A percentile compares a stretch with the other conserved stretches of the same genome.
These are phyloP conservation scores for Salix dunnii DNA, from an alignment of 345 rosid species.

Conservation along the genomic window DNA sequence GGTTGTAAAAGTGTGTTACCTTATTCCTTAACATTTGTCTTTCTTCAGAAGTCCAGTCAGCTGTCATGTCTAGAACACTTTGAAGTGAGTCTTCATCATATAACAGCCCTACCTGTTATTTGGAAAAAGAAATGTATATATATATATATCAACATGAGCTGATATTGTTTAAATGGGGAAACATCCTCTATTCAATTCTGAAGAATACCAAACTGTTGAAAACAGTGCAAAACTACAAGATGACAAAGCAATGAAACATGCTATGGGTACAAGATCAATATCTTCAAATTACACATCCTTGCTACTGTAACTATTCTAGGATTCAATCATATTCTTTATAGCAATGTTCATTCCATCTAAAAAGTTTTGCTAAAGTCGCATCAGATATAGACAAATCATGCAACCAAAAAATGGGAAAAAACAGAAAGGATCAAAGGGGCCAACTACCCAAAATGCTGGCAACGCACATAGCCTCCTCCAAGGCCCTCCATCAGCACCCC, in stretches of 20 bases:
- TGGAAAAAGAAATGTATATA: not conserved
- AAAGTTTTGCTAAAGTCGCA: not conserved
- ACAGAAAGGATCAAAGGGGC: conserved; percentile 6
- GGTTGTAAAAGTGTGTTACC: conserved; percentile 33
- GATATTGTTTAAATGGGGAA: not conserved
- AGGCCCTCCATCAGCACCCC: conserved; percentile 99
- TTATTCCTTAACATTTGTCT: conserved; percentile 83
- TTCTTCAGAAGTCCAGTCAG: conserved; percentile 93
- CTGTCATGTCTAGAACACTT: conserved; percentile 63
- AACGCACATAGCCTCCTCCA: conserved; percentile 95
- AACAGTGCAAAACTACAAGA: not conserved
- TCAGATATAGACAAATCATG: not conserved
- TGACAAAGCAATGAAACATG: not conserved
- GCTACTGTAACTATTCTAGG: not conserved
- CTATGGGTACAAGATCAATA: not conserved
- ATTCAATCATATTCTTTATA: not conserved
- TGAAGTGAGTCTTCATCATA: conserved; percentile 87
- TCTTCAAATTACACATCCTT: conserved; percentile 1
- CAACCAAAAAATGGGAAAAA: not conserved
- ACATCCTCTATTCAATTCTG: conserved; percentile 3
- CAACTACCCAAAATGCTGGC: conserved; percentile 93
- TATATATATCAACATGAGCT: conserved; percentile 7
- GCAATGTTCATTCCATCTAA: conserved; percentile 8
- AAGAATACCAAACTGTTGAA: not conserved
- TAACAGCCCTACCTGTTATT: conserved; percentile 76